Evolutionary conservation across 2,329 filamentous ascomycete species (phyloP).

Genomic region (Sporothrix protearum): DNA sequence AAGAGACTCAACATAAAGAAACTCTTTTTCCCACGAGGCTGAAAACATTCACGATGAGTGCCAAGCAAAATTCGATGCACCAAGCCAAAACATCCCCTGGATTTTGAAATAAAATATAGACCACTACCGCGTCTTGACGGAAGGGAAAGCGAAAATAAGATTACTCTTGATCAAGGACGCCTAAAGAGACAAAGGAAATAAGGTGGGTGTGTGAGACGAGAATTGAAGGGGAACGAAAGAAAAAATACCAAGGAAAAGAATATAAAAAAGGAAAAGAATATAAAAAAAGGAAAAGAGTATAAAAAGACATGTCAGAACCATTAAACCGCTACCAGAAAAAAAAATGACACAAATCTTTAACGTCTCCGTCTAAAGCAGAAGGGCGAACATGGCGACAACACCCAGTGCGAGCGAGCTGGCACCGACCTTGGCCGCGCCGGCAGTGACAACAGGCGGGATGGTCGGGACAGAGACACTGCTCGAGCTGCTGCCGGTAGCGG

Average conservation of each 20-base stretch:
- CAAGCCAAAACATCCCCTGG: conserved; percentile 20
- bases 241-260: neutral
- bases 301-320: conserved; percentile 9
- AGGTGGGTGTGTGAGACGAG: neutral
- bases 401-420: conserved; percentile 10
- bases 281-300: neutral
- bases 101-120: conserved; percentile 12
- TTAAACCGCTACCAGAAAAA: neutral
- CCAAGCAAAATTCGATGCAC: neutral
- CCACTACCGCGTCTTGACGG: neutral
- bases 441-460: conserved; percentile 14
- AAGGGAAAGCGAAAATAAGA: conserved; percentile 2
- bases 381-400: neutral
- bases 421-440: conserved; percentile 20
- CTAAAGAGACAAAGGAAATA: conserved; percentile 2
- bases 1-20: neutral
- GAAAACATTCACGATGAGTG: neutral
- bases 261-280: neutral
- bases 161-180: conserved; percentile 15
- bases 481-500: neutral
- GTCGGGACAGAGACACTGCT: neutral
- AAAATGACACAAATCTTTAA: neutral
- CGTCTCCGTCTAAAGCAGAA: conserved; percentile 12
- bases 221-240: neutral
- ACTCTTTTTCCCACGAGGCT: neutral